phyloP scores from a whole-genome alignment of 192 early-diverging fungal species.

The Backusella parvicylindrica region DNA sequence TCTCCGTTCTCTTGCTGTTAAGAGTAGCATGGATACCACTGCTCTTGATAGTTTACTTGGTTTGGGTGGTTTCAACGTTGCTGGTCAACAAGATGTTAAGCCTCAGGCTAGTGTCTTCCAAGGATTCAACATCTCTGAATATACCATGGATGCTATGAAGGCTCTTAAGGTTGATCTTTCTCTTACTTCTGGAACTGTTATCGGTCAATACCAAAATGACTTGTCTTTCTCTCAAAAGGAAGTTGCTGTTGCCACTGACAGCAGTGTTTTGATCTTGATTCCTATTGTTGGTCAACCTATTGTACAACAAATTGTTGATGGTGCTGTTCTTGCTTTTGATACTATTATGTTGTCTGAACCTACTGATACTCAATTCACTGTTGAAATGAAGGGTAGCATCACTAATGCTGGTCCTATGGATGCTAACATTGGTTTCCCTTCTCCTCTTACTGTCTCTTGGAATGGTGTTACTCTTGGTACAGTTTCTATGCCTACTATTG shows the following conservation, averaged over 20 bases:
- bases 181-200: conserved; percentile 36
- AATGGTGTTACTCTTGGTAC: conserved; percentile 40
- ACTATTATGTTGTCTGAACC: conserved; percentile 33
- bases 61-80: conserved; percentile 36
- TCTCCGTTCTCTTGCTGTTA: conserved; percentile 41
- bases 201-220: conserved; percentile 50
- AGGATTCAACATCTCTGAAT: conserved; percentile 44
- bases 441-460: conserved; percentile 36
- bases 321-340: conserved; percentile 35
- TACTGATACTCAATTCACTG: conserved; percentile 40
- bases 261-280: conserved; percentile 43
- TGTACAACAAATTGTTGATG: conserved; percentile 48
- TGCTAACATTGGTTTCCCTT: conserved; percentile 44
- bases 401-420: conserved; percentile 45
- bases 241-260: conserved; percentile 46
- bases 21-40: conserved; percentile 39
- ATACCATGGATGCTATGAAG: conserved; percentile 44
- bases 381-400: conserved; percentile 45
- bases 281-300: conserved; percentile 55
- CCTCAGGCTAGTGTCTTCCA: conserved; percentile 32
- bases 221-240: conserved; percentile 39
- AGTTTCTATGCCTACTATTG: conserved; percentile 42
- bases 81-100: conserved; percentile 25
- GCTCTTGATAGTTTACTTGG: conserved; percentile 45
- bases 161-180: conserved; percentile 49